These are phyloP conservation scores for Solanum sejunctum DNA, from an alignment of 257 asterid species.

Conservation along the genomic window DNA sequence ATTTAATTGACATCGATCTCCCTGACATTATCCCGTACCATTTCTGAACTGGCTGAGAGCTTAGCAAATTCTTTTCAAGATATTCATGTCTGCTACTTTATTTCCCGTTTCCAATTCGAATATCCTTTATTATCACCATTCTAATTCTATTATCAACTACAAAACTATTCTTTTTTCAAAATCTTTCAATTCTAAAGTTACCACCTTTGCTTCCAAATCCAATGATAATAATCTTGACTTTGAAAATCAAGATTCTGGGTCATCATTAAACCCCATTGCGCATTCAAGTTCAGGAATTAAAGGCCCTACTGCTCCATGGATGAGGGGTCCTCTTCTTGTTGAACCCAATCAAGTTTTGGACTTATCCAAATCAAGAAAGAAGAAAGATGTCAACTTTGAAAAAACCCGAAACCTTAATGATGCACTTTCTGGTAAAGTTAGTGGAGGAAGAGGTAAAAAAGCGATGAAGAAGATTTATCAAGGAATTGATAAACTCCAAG, in stretches of 20 bases:
- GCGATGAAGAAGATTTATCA: slow-evolving; percentile 67
- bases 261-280: slow-evolving; percentile 14
- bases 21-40: background rate
- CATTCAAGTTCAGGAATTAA: slow-evolving; percentile 26
- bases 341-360: slow-evolving; percentile 47
- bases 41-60: background rate
- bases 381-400: slow-evolving; percentile 16
- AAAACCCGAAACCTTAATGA: slow-evolving; percentile 18
- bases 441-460: slow-evolving; percentile 68
- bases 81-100: slow-evolving; percentile 29
- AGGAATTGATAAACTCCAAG: slow-evolving; percentile 53
- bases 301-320: slow-evolving; percentile 96
- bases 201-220: background rate
- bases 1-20: background rate
- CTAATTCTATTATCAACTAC: slow-evolving; percentile 10
- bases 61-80: background rate
- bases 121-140: slow-evolving; percentile 13
- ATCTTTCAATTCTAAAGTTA: slow-evolving; percentile 3
- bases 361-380: slow-evolving; percentile 21
- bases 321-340: slow-evolving; percentile 59
- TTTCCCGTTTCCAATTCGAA: slow-evolving; percentile 17
- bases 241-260: slow-evolving; percentile 9
- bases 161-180: slow-evolving; percentile 6
- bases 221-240: slow-evolving; percentile 11
- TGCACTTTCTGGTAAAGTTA: slow-evolving; percentile 52